A percentile compares a stretch with the other conserved stretches of the same genome.
phyloP scores from a whole-genome alignment of 495 filamentous ascomycete species.

The Cairneyella variabilis region DNA sequence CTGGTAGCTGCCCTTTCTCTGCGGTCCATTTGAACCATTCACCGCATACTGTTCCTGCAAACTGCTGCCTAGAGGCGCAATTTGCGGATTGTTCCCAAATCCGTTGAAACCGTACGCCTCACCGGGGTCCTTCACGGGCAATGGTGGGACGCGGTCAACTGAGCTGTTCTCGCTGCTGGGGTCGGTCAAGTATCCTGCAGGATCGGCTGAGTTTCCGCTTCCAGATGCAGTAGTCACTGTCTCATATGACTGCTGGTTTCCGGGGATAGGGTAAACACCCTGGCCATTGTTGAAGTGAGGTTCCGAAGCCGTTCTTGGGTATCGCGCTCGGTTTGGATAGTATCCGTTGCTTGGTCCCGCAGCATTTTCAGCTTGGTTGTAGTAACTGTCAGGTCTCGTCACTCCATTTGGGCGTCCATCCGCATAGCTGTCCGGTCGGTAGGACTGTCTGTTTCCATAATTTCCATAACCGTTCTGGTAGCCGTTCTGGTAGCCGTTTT shows the following conservation, averaged over 20 bases:
- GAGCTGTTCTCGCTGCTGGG: conserved; percentile 91
- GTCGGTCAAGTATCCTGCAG: conserved; percentile 77
- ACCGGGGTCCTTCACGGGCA: conserved; percentile 48
- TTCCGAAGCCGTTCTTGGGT: conserved; percentile 43
- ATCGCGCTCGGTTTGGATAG: conserved; percentile 38
- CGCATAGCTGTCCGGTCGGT: conserved; percentile 42
- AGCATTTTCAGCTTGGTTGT: conserved; percentile 42
- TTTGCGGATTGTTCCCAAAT: conserved; percentile 39
- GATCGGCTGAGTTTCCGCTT: conserved; percentile 66
- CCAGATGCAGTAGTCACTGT: conserved; percentile 72
- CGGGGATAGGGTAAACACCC: conserved; percentile 58
- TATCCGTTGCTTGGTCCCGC: conserved; percentile 33
- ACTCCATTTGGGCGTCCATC: conserved; percentile 33
- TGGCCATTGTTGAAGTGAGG: conserved; percentile 32
- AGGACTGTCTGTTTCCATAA: conserved; percentile 38
- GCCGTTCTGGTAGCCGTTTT: conserved; percentile 50
- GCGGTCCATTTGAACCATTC: conserved; percentile 19
- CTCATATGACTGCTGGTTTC: conserved; percentile 66
- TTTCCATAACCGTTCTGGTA: no score
- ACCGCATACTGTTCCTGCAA: conserved; percentile 29
- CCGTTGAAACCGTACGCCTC: conserved; percentile 48
- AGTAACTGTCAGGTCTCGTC: conserved; percentile 46
- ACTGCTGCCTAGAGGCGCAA: conserved; percentile 33
- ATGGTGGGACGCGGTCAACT: conserved; percentile 65
- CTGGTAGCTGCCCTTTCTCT: conserved; percentile 20